A percentile compares a stretch with the other conserved stretches of the same genome.
Evolutionary conservation across 2,329 filamentous ascomycete species (phyloP).

Genomic region (Trichoderma guizhouense): DNA sequence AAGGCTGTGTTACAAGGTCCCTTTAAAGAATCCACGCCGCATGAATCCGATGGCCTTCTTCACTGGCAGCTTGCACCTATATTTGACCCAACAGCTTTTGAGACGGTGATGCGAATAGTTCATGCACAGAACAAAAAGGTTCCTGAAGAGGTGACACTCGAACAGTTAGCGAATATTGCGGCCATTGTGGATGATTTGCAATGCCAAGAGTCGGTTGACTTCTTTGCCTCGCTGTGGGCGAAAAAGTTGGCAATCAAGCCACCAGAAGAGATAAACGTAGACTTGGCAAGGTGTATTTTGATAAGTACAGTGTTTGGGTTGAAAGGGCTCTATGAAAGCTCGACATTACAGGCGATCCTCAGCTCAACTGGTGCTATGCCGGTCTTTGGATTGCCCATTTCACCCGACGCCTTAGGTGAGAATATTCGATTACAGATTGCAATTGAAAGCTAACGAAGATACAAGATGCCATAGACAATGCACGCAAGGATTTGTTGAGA

Average conservation of each 20-base stretch:
- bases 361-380: neutral
- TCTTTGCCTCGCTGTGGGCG: constrained; percentile 19
- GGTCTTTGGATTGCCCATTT: neutral
- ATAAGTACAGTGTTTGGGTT: constrained; percentile 8
- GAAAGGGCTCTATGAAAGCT: neutral
- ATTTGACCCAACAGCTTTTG: constrained; percentile 22
- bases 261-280: neutral
- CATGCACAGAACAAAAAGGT: constrained; percentile 18
- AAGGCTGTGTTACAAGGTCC: neutral
- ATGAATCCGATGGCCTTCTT: constrained; percentile 13
- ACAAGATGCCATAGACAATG: neutral
- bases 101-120: constrained; percentile 21
- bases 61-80: constrained; percentile 21
- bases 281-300: constrained; percentile 18
- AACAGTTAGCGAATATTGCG: constrained; percentile 20
- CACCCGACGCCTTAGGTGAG: neutral
- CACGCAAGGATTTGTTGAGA: neutral
- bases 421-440: neutral
- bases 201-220: constrained; percentile 21
- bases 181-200: constrained; percentile 22
- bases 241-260: neutral
- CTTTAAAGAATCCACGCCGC: constrained; percentile 1
- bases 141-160: neutral
- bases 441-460: neutral
- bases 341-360: neutral